Evolutionary conservation across 2,329 filamentous ascomycete species (phyloP), one percentile per base, ranked within the genome.

Genomic region (Colletotrichum neosansevieriae): DNA sequence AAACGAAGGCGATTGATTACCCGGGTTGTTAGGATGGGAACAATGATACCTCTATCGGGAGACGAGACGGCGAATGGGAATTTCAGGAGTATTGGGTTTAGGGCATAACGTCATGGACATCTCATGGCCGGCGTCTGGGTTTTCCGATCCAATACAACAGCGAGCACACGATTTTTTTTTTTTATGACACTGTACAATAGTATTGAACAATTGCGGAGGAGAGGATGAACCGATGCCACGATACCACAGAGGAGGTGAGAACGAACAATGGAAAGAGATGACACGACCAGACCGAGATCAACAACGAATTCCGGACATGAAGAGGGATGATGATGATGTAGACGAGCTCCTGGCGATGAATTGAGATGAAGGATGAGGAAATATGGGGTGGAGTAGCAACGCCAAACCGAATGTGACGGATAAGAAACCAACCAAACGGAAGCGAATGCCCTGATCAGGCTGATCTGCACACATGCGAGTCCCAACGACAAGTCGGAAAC

Each of bases 131-230:
- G 65, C 65, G 65, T 68, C 54, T 50, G 24, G 34, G 64, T 44
- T 63, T 67, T 67, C 44, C 50, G 36, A 69, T 62, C 42, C 66
- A 69, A 50, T 42, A 62, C 63, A 66, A 9, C 64, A 69, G 67
- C 67, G 67, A 67, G 63, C 63, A 62, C 24, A 67, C 51, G 50
- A 57, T 29, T 29, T 29, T 29, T 29, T 29, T 4, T 7, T 4
- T 9, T 29, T 29, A 66, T 69, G 63, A 69, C 50, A 60, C 40
- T 69, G 66, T 69, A 69, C 49, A 69, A 56, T 69, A 67, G 62
- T 45, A 58, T 38, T 58, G 38, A 40, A 32, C 51, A 45, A 51
- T 13, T 24, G 38, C 49, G 50, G 21, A 49, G 56, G 40, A 38
- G 29, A 53, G 21, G 51, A 61, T 21, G 58, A 61, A 34, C 17